phyloP scores from a whole-genome alignment of 1,284 basidiomycete species.

The Puccinia hordei region DNA sequence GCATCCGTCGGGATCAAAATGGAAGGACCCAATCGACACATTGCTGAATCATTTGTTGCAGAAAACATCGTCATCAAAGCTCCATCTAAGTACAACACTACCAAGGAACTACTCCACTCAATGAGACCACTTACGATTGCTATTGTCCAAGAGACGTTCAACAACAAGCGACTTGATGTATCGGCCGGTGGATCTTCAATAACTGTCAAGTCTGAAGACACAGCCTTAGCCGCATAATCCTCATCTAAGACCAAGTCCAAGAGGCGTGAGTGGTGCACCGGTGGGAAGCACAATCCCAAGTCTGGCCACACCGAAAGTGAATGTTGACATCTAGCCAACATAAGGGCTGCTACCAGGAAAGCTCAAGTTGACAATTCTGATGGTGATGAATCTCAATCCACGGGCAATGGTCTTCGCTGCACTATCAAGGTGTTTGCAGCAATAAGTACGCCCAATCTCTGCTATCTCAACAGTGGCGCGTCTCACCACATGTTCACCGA shows the following conservation, averaged over 20 bases:
- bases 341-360: too few species aligned
- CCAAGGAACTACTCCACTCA: neutral
- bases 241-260: neutral
- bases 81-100: neutral
- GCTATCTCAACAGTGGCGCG: too few species aligned
- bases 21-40: neutral
- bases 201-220: neutral
- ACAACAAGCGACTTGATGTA: neutral
- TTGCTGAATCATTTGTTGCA: neutral
- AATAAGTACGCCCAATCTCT: neutral
- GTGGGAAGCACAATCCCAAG: neutral
- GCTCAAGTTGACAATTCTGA: neutral
- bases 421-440: neutral
- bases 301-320: neutral
- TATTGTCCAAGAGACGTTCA: neutral
- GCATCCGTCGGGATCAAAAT: neutral
- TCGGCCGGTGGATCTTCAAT: too few species aligned
- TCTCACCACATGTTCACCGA: conserved; percentile 7
- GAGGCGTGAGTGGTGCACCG: neutral
- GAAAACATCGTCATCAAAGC: neutral
- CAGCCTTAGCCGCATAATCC: neutral
- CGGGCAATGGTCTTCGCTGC: neutral
- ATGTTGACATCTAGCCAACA: neutral
- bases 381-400: neutral
- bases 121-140: neutral